Conservation (phyloP, 768 basidiomycete genomes). For the Russula griseocarnosa region DNA sequence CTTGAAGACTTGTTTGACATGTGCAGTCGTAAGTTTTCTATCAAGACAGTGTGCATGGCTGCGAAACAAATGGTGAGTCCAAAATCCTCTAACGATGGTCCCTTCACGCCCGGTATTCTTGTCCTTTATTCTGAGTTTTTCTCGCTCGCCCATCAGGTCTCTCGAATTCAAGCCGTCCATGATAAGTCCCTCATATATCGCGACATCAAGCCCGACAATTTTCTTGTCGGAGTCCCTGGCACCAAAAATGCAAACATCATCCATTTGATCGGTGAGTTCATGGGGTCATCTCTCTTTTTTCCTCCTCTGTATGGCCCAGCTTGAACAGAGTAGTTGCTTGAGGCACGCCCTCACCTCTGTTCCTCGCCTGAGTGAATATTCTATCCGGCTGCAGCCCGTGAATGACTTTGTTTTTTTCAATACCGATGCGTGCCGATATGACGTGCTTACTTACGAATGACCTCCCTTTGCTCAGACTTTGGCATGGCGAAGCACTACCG, state of each 20-base stretch:
- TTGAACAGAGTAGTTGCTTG: neutral
- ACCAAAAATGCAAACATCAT: slow-evolving; percentile 87
- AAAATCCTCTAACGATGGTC: slow-evolving; percentile 14
- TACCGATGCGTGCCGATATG: slow-evolving; percentile 3
- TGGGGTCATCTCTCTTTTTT: neutral
- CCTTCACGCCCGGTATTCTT: slow-evolving; percentile 7
- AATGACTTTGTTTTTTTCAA: neutral
- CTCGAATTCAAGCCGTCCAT: slow-evolving; percentile 95
- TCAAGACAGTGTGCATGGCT: slow-evolving; percentile 99
- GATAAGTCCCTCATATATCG: slow-evolving; percentile 98
- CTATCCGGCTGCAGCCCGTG: neutral
- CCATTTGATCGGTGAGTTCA: slow-evolving; percentile 74
- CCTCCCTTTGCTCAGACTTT: slow-evolving; percentile 59
- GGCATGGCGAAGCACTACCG: slow-evolving; percentile 99
- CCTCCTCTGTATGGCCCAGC: neutral
- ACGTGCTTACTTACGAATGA: slow-evolving; percentile 21
- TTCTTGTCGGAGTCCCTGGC: slow-evolving; percentile 89
- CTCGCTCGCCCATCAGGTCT: slow-evolving; percentile 54
- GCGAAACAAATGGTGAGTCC: slow-evolving; percentile 94
- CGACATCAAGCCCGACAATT: slow-evolving; percentile 99
- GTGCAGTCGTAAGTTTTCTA: slow-evolving; percentile 95
- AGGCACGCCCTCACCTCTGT: neutral
- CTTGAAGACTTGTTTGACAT: slow-evolving; percentile 98
- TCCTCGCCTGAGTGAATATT: neutral
- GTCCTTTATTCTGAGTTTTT: slow-evolving; percentile 13